Evolutionary conservation across 106 monocot genomes (phyloP).

Genomic region (Chionographis japonica): DNA sequence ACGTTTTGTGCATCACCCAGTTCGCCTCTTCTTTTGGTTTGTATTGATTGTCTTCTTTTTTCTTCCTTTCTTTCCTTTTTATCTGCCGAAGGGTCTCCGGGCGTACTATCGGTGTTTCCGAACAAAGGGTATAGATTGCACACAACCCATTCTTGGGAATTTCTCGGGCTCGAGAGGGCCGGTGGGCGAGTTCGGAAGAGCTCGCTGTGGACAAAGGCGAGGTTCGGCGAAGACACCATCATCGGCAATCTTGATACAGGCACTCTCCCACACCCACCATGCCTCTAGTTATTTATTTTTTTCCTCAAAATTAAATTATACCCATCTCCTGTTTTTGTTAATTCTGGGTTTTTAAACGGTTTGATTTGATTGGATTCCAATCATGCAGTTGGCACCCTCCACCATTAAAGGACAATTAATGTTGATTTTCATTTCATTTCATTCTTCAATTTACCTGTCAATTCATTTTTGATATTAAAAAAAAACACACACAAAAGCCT

Average conservation of each 20-base stretch:
- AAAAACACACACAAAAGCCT: too few relatives aligned
- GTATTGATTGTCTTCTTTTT: background rate
- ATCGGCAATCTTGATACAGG: slow-evolving; percentile 53
- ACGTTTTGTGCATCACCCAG: background rate
- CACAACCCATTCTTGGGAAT: slow-evolving; percentile 73
- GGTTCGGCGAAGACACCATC: slow-evolving; percentile 56
- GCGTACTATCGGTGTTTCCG: slow-evolving; percentile 48
- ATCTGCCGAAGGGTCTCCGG: slow-evolving; percentile 26
- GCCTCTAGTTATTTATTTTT: background rate
- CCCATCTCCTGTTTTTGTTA: too few relatives aligned
- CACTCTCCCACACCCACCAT: background rate
- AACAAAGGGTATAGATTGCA: slow-evolving; percentile 44
- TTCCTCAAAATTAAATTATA: background rate
- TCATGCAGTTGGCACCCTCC: too few relatives aligned
- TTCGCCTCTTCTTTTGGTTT: background rate
- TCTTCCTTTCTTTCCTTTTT: background rate
- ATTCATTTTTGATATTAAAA: too few relatives aligned
- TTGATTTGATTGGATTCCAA: too few relatives aligned
- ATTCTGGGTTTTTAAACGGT: too few relatives aligned
- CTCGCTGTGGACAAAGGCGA: slow-evolving; percentile 50
- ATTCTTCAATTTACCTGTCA: too few relatives aligned
- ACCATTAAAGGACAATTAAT: too few relatives aligned
- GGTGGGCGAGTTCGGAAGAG: slow-evolving; percentile 4
- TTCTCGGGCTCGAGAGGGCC: slow-evolving; percentile 38
- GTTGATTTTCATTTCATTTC: too few relatives aligned